Base-by-base conservation (phyloP, 1,139 yeast species). In the Pneumocystis canis region DNA sequence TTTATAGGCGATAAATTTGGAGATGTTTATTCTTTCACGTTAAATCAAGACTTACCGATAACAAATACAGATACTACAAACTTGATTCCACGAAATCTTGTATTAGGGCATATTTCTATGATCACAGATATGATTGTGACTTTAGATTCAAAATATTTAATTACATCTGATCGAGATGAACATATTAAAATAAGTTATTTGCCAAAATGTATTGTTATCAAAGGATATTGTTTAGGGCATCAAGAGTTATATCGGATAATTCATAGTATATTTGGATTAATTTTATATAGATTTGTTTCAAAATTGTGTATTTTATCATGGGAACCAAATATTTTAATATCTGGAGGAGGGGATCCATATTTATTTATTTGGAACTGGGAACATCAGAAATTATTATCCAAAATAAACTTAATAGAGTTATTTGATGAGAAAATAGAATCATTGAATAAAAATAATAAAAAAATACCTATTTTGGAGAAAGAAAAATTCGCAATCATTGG, bases 101-200 rank as follows among this genome's bases (percentile, higher is more conserved):
- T 90, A 7, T 77, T 90, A 65, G 99, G 99, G 2, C 99, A 94
- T 74, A 97, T 94, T 3, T 90, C 97, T 3, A 89, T 94, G 96
- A 80, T 94, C 67, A 87, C 95, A 32, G 89, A 84, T 68, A 79
- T 89, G 9, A 77, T 82, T 20, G 74, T 82, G 25, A 77, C 77
- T 2, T 73, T 76, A 56, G 71, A 77, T 60, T 71, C 75, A 18
- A 69, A 70, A 6, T 87, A 76, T 67, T 73, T 90, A 30, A 78
- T 92, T 65, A 85, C 95, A 1, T 84, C 92, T 56, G 99, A 94
- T 73, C 81, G 98, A 74, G 99, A 94, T 73, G 99, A 94, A 73
- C 99, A 94, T 72, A 87, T 94, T 67, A 80, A 95, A 70, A 80
- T 94, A n/a, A 82, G 96, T 3, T 80, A 83, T 67, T 89, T 80